Conservation (phyloP, 2,329 filamentous ascomycete species). For the Dryadomyces quercus-mongolicae region DNA sequence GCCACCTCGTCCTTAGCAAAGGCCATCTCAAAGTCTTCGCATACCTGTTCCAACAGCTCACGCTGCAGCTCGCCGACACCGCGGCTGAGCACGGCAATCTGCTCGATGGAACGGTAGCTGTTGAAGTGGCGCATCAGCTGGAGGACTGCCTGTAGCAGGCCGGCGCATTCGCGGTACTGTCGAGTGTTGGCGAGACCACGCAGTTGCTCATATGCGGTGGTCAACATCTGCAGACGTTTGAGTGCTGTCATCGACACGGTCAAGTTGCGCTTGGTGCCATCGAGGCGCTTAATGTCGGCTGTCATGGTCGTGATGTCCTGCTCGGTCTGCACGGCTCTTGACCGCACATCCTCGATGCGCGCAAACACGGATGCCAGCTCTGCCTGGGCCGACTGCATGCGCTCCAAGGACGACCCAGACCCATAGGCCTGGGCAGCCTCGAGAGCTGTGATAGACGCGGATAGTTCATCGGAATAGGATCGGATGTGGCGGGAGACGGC, state of each 20-base stretch:
- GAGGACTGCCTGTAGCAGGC: slow-evolving; percentile 84
- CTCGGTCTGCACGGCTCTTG: slow-evolving; percentile 82
- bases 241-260: slow-evolving; percentile 96
- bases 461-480: slow-evolving; percentile 69
- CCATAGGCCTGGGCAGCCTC: slow-evolving; percentile 71
- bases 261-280: slow-evolving; percentile 92
- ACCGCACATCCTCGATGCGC: slow-evolving; percentile 88
- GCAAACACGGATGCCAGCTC: slow-evolving; percentile 84
- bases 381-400: slow-evolving; percentile 81
- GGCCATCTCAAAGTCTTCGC: slow-evolving; percentile 92
- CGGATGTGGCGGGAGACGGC: slow-evolving; percentile 63
- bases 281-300: slow-evolving; percentile 92
- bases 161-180: slow-evolving; percentile 91
- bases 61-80: slow-evolving; percentile 90
- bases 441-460: slow-evolving; percentile 61
- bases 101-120: slow-evolving; percentile 92
- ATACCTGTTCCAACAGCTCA: slow-evolving; percentile 92
- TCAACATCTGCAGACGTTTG: slow-evolving; percentile 96
- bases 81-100: slow-evolving; percentile 85
- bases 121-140: slow-evolving; percentile 99
- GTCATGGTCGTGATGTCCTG: slow-evolving; percentile 97
- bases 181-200: slow-evolving; percentile 69
- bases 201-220: slow-evolving; percentile 96
- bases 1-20: slow-evolving; percentile 81
- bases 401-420: slow-evolving; percentile 75